Percentiles rank a stretch among this genome's conserved stretches.
Evolutionary conservation across 202 grass and related monocot genomes (phyloP).

Genomic region (Miscanthus sacchariflorus): DNA sequence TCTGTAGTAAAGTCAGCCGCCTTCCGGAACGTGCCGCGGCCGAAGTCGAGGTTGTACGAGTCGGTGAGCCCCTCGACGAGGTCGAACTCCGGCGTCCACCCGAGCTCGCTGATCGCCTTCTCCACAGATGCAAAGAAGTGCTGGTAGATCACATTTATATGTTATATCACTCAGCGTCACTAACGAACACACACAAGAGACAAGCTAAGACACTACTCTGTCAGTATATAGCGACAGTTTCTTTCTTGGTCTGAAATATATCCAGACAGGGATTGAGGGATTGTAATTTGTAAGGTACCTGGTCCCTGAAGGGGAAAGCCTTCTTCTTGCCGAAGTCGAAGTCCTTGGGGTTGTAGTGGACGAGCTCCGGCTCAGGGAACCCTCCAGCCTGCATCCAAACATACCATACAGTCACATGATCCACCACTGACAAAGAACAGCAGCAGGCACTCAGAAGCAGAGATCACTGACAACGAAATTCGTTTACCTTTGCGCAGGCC

Average conservation of each 20-base stretch:
- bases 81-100: constrained; percentile 68
- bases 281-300: constrained; percentile 51
- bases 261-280: background rate
- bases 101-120: constrained; percentile 71
- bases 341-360: constrained; percentile 96
- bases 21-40: constrained; percentile 81
- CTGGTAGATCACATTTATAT: constrained; percentile 36
- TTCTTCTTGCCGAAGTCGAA: constrained; percentile 99
- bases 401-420: constrained; percentile 1
- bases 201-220: background rate
- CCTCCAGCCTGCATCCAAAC: constrained; percentile 66
- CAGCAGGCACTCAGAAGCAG: background rate
- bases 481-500: constrained; percentile 87
- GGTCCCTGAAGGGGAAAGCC: constrained; percentile 94
- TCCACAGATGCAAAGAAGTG: constrained; percentile 95
- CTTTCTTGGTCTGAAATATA: no score
- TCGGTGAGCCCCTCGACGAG: constrained; percentile 79
- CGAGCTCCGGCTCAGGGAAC: constrained; percentile 87
- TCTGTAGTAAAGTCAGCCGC: constrained; percentile 87
- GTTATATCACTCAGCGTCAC: background rate
- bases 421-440: background rate
- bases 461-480: background rate
- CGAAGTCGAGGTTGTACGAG: constrained; percentile 94
- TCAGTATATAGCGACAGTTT: background rate
- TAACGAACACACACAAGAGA: background rate